phyloP scores from a whole-genome alignment of 1,284 basidiomycete genomes.

The Porogramme epimiltina region DNA sequence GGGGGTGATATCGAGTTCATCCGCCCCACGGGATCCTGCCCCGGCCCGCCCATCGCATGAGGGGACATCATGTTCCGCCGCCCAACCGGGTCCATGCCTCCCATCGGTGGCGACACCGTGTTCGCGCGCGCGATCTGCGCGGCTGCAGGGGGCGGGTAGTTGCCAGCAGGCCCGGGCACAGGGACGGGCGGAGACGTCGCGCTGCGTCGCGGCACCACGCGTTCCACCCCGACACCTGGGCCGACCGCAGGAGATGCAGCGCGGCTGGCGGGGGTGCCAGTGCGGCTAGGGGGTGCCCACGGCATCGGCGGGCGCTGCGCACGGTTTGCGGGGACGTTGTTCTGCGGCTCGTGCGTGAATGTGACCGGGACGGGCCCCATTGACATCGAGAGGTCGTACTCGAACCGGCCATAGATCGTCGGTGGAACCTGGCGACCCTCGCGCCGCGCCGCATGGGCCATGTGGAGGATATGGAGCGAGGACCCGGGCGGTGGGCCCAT shows the following conservation, averaged over 20 bases:
- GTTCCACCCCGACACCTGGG: background rate
- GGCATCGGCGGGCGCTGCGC: constrained; percentile 15
- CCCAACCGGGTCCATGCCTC: background rate
- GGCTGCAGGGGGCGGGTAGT: background rate
- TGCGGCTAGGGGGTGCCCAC: constrained; percentile 21
- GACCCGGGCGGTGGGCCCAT: constrained; percentile 25
- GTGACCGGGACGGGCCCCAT: constrained; percentile 65
- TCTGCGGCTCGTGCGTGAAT: constrained; percentile 61
- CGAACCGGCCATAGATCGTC: constrained; percentile 66
- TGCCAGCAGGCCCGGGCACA: background rate
- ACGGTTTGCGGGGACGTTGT: constrained; percentile 35
- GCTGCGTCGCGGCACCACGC: constrained; percentile 7
- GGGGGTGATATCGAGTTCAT: background rate
- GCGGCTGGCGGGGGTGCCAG: constrained; percentile 11
- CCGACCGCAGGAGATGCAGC: background rate
- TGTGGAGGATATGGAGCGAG: constrained; percentile 35
- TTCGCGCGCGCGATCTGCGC: too few species aligned
- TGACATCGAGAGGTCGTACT: constrained; percentile 52
- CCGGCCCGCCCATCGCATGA: background rate
- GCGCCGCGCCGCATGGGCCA: constrained; percentile 27
- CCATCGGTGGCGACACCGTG: background rate
- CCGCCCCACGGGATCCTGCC: background rate
- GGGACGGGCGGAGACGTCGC: constrained; percentile 11
- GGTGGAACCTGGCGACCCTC: constrained; percentile 34
- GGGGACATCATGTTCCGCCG: background rate